Percentiles rank a stretch among this genome's conserved stretches.
These are phyloP conservation scores for Fusarium sp. DNA, from an alignment of 2,329 filamentous ascomycete species.

Conservation along the genomic window DNA sequence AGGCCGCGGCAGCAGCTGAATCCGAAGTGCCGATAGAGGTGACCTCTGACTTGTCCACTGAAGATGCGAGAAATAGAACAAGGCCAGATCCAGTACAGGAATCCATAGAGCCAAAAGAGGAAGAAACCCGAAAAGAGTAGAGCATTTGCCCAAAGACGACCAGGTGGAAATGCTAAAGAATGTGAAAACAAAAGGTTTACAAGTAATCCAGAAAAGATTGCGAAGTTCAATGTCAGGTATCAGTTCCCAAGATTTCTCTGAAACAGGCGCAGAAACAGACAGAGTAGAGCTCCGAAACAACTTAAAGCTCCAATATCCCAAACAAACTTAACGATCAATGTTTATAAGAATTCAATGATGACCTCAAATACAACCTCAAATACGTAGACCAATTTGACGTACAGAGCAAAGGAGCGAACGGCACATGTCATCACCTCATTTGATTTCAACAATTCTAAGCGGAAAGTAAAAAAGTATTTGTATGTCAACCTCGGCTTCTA, in stretches of 20 bases:
- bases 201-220: background rate
- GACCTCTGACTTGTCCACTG: background rate
- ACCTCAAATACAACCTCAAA: background rate
- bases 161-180: background rate
- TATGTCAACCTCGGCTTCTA: conserved; percentile 68
- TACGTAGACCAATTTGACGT: background rate
- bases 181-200: background rate
- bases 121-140: background rate
- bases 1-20: conserved; percentile 37
- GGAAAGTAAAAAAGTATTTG: conserved; percentile 62
- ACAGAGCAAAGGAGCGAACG: background rate
- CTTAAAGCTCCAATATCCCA: background rate
- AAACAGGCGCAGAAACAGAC: background rate
- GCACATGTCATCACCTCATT: conserved; percentile 45
- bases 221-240: background rate
- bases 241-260: background rate
- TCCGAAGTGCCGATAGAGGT: background rate
- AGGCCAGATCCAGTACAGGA: background rate
- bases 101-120: background rate
- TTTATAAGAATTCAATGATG: background rate
- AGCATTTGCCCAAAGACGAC: background rate
- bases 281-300: background rate
- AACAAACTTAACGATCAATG: conserved; percentile 2
- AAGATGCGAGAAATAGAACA: background rate
- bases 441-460: conserved; percentile 51